Evolutionary conservation across 129 eudicot genomes (phyloP).

Genomic region (Flaveria bidentis): DNA sequence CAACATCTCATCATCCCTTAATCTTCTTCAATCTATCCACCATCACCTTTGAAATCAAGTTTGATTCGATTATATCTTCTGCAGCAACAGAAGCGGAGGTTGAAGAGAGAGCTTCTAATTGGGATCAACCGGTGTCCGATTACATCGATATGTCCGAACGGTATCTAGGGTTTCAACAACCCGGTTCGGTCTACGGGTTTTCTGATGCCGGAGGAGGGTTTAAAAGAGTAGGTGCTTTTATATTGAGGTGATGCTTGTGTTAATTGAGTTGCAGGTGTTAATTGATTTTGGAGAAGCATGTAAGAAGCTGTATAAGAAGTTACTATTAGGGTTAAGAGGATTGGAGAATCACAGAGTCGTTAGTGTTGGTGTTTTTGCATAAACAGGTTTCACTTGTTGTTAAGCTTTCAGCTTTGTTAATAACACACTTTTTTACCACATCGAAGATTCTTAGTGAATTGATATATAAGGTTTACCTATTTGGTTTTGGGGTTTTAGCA

Average conservation of each 20-base stretch:
- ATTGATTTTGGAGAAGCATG: neutral
- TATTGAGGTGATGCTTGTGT: no score
- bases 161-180: constrained; percentile 87
- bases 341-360: no score
- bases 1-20: neutral
- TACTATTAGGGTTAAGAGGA: no score
- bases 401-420: no score
- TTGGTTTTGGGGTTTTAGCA: no score
- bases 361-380: no score
- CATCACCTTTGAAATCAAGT: neutral
- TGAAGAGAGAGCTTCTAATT: constrained; percentile 66
- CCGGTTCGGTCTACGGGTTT: constrained; percentile 75
- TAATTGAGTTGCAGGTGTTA: no score
- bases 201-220: constrained; percentile 67
- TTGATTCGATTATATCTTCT: neutral
- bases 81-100: constrained; percentile 91
- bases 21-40: constrained; percentile 7
- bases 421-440: no score
- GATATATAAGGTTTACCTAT: no score
- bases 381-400: no score
- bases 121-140: constrained; percentile 81
- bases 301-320: neutral
- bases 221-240: constrained; percentile 53
- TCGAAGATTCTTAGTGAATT: no score
- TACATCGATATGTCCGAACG: constrained; percentile 72